Conservation (phyloP, 2,329 filamentous ascomycete species). For the Cercospora citrullina region DNA sequence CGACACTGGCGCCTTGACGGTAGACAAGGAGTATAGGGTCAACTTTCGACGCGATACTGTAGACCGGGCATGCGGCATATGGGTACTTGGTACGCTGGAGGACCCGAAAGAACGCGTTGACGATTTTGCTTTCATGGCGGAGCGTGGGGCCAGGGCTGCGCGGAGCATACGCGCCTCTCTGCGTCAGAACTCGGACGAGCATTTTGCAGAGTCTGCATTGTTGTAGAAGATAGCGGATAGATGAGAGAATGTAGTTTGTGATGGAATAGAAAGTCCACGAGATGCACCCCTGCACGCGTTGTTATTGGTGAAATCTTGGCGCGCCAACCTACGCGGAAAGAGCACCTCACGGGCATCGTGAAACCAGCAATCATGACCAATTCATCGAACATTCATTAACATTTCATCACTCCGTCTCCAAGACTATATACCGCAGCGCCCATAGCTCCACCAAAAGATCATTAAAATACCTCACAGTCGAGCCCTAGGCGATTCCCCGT, state of each 20-base stretch:
- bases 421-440: background rate
- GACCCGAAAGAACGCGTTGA: constrained; percentile 25
- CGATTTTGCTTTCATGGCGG: constrained; percentile 27
- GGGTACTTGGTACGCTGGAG: constrained; percentile 30
- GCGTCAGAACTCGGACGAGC: constrained; percentile 13
- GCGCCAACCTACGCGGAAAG: background rate
- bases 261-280: background rate
- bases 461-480: constrained; percentile 9
- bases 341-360: background rate
- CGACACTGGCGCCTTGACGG: constrained; percentile 22
- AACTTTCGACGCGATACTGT: constrained; percentile 28
- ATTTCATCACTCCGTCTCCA: background rate
- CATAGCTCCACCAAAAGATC: background rate
- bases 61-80: constrained; percentile 26
- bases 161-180: constrained; percentile 24
- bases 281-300: background rate
- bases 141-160: constrained; percentile 24
- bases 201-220: constrained; percentile 26
- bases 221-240: constrained; percentile 19
- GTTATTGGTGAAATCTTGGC: background rate
- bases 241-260: background rate
- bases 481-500: constrained; percentile 8
- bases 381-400: background rate
- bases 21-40: constrained; percentile 29
- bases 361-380: background rate